A percentile compares a stretch with the other conserved stretches of the same genome.
phyloP scores from a whole-genome alignment of 1,139 yeast genomes.

The Suhomyces maxii region DNA sequence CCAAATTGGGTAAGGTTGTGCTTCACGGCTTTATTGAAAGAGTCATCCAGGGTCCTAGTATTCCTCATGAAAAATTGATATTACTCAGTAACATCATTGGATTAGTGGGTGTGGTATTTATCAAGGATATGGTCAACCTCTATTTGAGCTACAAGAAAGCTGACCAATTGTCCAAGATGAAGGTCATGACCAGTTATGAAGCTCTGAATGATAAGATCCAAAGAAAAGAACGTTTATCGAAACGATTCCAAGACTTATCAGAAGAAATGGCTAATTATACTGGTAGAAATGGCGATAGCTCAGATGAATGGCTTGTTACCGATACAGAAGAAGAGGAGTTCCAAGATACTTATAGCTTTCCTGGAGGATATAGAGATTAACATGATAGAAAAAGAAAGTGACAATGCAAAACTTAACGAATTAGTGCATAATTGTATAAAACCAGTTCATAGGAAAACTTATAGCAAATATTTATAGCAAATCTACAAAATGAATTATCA shows the following conservation, averaged over 20 bases:
- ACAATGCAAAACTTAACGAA: background rate
- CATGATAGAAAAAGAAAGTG: background rate
- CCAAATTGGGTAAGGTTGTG: conserved; percentile 33
- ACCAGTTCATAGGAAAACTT: too few relatives aligned
- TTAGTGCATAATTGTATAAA: too few relatives aligned
- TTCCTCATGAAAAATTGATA: conserved; percentile 40
- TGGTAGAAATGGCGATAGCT: background rate
- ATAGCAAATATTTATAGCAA: too few relatives aligned
- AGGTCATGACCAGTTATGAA: conserved; percentile 8
- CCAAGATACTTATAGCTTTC: conserved; percentile 1
- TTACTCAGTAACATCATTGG: conserved; percentile 49
- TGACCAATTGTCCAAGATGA: conserved; percentile 17
- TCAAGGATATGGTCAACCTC: conserved; percentile 40
- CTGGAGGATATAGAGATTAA: conserved; percentile 4
- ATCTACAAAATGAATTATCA: too few relatives aligned
- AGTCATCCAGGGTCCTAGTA: conserved; percentile 5
- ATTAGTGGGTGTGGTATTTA: conserved; percentile 35
- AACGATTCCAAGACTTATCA: background rate
- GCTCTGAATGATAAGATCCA: background rate
- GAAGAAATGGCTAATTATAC: background rate
- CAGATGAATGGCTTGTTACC: conserved; percentile 1
- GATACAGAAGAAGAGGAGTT: conserved; percentile 5
- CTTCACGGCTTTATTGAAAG: conserved; percentile 13
- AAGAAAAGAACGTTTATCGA: background rate
- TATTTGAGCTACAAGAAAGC: conserved; percentile 31